Conservation (phyloP, 148 eudicot genomes). For the Polygonum aviculare region DNA sequence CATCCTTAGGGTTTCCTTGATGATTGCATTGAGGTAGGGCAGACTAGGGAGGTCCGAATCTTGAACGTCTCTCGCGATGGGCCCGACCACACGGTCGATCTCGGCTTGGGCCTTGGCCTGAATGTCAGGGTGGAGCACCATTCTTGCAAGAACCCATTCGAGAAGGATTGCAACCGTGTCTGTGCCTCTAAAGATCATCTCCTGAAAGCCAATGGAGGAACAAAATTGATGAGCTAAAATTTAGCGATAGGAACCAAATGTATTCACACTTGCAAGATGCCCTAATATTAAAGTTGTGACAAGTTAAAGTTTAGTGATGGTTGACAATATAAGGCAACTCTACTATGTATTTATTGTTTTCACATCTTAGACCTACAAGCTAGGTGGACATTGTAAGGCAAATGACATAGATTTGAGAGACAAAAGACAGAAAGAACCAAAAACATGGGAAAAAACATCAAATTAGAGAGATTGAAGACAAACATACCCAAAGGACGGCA, state of each 20-base stretch:
- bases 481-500: conserved; percentile 88
- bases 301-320: too few species aligned
- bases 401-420: too few species aligned
- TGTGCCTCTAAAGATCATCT: conserved; percentile 75
- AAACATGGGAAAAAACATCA: too few species aligned
- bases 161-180: conserved; percentile 68
- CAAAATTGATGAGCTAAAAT: too few species aligned
- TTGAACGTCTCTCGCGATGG: conserved; percentile 26
- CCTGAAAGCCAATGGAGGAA: conserved; percentile 24
- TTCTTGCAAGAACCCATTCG: conserved; percentile 74
- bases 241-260: too few species aligned
- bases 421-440: too few species aligned
- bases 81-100: conserved; percentile 32
- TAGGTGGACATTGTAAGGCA: too few species aligned
- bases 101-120: conserved; percentile 65
- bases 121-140: conserved; percentile 57
- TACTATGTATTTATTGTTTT: too few species aligned
- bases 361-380: too few species aligned
- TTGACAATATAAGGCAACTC: too few species aligned
- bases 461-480: not conserved
- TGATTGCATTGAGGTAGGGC: conserved; percentile 61
- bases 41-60: conserved; percentile 63
- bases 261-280: not conserved
- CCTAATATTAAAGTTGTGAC: too few species aligned
- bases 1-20: conserved; percentile 62